These are phyloP conservation scores for Pezicula carpinea DNA, from an alignment of 2,329 filamentous ascomycete genomes.

Conservation along the genomic window DNA sequence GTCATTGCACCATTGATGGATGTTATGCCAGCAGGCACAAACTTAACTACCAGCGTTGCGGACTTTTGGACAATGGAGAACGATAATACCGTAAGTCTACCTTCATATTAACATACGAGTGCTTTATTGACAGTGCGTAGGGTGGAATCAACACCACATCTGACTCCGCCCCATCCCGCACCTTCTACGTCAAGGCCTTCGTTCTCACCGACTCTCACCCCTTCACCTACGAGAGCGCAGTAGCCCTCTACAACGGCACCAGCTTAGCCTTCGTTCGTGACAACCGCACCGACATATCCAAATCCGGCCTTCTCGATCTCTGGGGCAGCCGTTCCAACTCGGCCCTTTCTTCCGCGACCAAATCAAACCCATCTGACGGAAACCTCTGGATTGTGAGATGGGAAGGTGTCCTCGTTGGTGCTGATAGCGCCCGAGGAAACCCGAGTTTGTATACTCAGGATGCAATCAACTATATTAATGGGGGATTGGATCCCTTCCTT, in stretches of 20 bases:
- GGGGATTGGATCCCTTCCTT: slow-evolving; percentile 8
- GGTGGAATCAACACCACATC: slow-evolving; percentile 5
- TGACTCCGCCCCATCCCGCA: background rate
- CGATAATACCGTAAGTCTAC: background rate
- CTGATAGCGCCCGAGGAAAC: background rate
- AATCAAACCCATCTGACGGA: slow-evolving; percentile 7
- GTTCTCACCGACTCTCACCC: slow-evolving; percentile 6
- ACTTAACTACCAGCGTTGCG: slow-evolving; percentile 2
- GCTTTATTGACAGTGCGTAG: too few relatives aligned
- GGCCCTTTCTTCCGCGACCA: slow-evolving; percentile 3
- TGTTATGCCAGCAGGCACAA: slow-evolving; percentile 4
- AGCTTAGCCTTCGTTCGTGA: slow-evolving; percentile 3
- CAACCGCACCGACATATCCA: slow-evolving; percentile 8
- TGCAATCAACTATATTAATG: slow-evolving; percentile 7
- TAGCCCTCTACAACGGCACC: slow-evolving; percentile 5
- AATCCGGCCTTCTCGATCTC: slow-evolving; percentile 9
- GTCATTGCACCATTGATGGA: slow-evolving; percentile 8
- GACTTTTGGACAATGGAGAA: slow-evolving; percentile 10
- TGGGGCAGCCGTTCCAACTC: slow-evolving; percentile 9
- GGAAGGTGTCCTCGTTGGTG: slow-evolving; percentile 3
- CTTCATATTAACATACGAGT: too few relatives aligned
- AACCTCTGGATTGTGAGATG: slow-evolving; percentile 14
- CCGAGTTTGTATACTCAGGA: background rate
- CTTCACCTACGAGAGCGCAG: slow-evolving; percentile 7
- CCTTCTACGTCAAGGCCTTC: slow-evolving; percentile 9